Percentiles rank a stretch among this genome's conserved stretches.
phyloP scores from a whole-genome alignment of 441 rosid species.

The Erysimum cheiri region DNA sequence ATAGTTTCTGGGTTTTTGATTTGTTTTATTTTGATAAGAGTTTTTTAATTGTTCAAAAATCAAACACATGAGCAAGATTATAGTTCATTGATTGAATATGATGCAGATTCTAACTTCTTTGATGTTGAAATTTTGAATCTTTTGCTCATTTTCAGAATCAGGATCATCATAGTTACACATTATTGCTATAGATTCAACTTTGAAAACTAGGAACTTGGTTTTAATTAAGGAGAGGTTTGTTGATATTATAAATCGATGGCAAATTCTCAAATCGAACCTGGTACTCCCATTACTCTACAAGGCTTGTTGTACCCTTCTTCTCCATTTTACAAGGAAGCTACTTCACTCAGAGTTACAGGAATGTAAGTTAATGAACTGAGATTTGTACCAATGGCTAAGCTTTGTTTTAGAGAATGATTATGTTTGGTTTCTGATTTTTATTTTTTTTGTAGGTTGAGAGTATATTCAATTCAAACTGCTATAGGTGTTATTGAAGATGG shows the following conservation, averaged over 20 bases:
- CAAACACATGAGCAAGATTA: too few relatives aligned
- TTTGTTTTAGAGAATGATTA: background rate
- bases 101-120: too few relatives aligned
- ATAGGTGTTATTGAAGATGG: slow-evolving; percentile 66
- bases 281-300: slow-evolving; percentile 56
- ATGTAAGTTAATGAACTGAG: slow-evolving; percentile 51
- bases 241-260: slow-evolving; percentile 49
- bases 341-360: slow-evolving; percentile 74
- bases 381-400: background rate
- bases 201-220: background rate
- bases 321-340: slow-evolving; percentile 58
- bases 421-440: background rate
- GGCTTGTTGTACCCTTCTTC: slow-evolving; percentile 66
- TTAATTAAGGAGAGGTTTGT: background rate
- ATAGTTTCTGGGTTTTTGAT: too few relatives aligned
- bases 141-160: background rate
- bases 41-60: too few relatives aligned
- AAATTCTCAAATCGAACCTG: slow-evolving; percentile 48
- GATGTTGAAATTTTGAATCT: too few relatives aligned
- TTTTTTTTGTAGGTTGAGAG: slow-evolving; percentile 54
- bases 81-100: too few relatives aligned
- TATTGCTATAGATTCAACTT: background rate
- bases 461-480: slow-evolving; percentile 62
- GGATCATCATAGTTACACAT: too few relatives aligned
- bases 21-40: too few relatives aligned